Evolutionary conservation across 2,329 filamentous ascomycete species (phyloP).

Genomic region (Phialophora verrucosa): DNA sequence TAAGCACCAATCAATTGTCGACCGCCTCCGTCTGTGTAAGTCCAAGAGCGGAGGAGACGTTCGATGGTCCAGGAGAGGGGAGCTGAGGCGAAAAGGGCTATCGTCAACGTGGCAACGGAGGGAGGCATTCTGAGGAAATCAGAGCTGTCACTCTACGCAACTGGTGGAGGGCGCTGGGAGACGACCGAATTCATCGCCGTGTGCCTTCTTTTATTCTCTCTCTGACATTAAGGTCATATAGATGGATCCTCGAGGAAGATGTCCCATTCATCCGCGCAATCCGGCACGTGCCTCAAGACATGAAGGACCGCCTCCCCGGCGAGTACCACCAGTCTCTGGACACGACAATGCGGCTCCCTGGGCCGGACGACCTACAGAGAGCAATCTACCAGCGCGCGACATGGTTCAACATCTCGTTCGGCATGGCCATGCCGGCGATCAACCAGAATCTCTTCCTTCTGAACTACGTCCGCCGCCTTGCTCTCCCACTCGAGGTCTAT

Average conservation of each 20-base stretch:
- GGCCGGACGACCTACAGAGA: slow-evolving; percentile 66
- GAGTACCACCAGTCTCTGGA: slow-evolving; percentile 51
- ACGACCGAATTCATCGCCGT: background rate
- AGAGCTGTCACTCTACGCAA: no score
- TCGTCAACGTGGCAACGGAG: no score
- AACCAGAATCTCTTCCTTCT: slow-evolving; percentile 73
- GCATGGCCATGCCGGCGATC: slow-evolving; percentile 72
- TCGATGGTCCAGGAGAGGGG: no score
- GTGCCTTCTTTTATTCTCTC: slow-evolving; percentile 36
- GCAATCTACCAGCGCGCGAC: slow-evolving; percentile 66
- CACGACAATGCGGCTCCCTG: slow-evolving; percentile 49
- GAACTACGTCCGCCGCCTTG: slow-evolving; percentile 71
- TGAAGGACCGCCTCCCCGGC: slow-evolving; percentile 52
- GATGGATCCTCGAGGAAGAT: slow-evolving; percentile 70
- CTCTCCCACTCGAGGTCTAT: slow-evolving; percentile 75
- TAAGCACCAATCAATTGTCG: slow-evolving; percentile 36
- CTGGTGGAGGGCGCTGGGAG: no score
- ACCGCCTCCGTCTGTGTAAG: background rate
- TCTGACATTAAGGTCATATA: slow-evolving; percentile 39
- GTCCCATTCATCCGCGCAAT: slow-evolving; percentile 73
- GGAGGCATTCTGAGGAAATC: no score
- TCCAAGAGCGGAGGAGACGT: no score
- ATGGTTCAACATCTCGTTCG: slow-evolving; percentile 71
- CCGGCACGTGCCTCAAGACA: slow-evolving; percentile 50
- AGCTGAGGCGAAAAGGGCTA: no score